Base-by-base conservation (phyloP, 177 flowering plant genomes). In the Vitis hybrid region DNA sequence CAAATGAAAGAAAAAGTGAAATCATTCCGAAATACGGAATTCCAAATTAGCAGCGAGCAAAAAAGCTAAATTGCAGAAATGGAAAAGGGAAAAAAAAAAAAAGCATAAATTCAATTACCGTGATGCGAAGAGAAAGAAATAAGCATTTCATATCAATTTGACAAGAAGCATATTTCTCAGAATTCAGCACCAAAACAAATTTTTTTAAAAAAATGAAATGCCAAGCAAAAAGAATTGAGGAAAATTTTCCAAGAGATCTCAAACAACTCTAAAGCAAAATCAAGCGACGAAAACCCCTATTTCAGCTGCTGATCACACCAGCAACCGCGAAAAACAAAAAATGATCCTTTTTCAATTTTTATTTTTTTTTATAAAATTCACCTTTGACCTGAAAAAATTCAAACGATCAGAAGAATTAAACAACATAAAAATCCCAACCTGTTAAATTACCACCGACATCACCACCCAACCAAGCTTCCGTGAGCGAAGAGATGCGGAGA, bases 401-500 rank as follows among this genome's bases (percentile, higher is more conserved):
- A 57, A 63, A 22, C 60, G 68, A 71, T 63, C 56, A 63, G 16
- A 14, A 26, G 45, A 64, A 20, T 56, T 53, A 15, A 45, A 22
- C 57, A 13, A 52, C 19, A 19, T 20, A 59, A 10, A 1, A 9
- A 56, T 1, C 59, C 45, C 45, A 34, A 34, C 45, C 45, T 34
- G 45, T 34, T 34, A 4, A 34, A 34, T 34, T 34, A 34, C 45
- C 45, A 34, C 45, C 45, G 45, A 34, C 45, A 34, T 34, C 45
- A 34, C 45, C 45, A 34, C 45, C 45, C 45, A 34, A 34, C 45
- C 50, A 29, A 18, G 63, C 55, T 34, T 59, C 29, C 14, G 4
- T 22, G 10, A 22, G 34, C 1, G 13, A 59, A 22, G n/a, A 59
- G 45, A 61, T 10, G 18, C 13, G 34, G 45, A 39, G 58, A 54